Evolutionary conservation across 179 eudicot species (phyloP).

Genomic region (Corrigiola litoralis): DNA sequence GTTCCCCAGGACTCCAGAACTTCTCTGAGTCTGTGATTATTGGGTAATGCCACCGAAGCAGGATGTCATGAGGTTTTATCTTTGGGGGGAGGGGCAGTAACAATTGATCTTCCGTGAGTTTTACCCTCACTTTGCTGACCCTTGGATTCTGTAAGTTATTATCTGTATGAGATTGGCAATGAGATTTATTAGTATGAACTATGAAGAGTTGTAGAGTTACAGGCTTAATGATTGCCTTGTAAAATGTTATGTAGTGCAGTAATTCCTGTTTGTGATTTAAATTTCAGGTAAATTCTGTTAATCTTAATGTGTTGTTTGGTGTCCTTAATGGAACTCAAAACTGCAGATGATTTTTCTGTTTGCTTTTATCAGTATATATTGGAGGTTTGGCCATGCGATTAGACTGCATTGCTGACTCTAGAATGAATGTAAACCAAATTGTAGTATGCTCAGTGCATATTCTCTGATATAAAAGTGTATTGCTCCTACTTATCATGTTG

Average conservation of each 20-base stretch:
- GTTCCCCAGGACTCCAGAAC: too few relatives aligned
- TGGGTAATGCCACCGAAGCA: neutral
- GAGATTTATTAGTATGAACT: too few relatives aligned
- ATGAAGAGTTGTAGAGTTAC: too few relatives aligned
- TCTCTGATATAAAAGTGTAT: neutral
- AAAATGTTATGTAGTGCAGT: too few relatives aligned
- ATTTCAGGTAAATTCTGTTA: neutral
- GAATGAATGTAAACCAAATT: neutral
- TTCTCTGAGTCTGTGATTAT: too few relatives aligned
- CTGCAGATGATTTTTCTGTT: neutral
- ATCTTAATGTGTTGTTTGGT: neutral
- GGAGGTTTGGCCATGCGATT: neutral
- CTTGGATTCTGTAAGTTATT: too few relatives aligned
- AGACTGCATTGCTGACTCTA: neutral
- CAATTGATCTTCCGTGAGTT: too few relatives aligned
- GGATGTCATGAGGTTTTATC: neutral
- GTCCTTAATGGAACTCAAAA: too few relatives aligned
- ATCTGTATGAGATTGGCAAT: too few relatives aligned
- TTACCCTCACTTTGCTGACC: too few relatives aligned
- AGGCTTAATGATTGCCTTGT: too few relatives aligned
- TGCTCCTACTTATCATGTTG: neutral
- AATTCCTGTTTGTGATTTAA: neutral
- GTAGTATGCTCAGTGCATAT: neutral
- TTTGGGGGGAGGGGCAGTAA: neutral
- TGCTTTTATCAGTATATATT: neutral